Percentiles rank a stretch among this genome's conserved stretches.
Evolutionary conservation across 2,329 filamentous ascomycete genomes (phyloP).

Genomic region (Penicillium aurantiogriseum): DNA sequence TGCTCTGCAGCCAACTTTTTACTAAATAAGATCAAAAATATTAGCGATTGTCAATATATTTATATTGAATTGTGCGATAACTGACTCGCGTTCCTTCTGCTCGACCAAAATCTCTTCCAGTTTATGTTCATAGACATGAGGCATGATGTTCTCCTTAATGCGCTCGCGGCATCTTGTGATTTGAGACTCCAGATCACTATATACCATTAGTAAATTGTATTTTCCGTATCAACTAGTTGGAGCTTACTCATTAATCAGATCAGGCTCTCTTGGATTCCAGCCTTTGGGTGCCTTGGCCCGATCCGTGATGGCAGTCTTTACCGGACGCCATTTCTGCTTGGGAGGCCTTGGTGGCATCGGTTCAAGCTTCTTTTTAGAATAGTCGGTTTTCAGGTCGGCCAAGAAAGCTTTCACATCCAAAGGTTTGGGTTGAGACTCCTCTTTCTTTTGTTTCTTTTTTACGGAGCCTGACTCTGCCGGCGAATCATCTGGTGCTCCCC

Average conservation of each 20-base stretch:
- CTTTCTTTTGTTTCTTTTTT: neutral
- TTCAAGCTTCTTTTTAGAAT: neutral
- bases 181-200: neutral
- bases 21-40: neutral
- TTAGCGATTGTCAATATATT: neutral
- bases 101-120: neutral
- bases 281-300: neutral
- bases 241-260: neutral
- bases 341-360: neutral
- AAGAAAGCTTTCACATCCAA: neutral
- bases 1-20: neutral
- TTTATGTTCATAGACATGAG: neutral
- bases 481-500: neutral
- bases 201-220: neutral
- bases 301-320: neutral
- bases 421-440: neutral
- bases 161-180: neutral
- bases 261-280: neutral
- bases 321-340: neutral
- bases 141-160: neutral
- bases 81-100: neutral
- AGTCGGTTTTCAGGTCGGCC: neutral
- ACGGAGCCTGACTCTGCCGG: no score
- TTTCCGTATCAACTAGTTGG: neutral
- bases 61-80: neutral